Conservation (phyloP, 768 basidiomycete genomes). For the Amanita rubescens region DNA sequence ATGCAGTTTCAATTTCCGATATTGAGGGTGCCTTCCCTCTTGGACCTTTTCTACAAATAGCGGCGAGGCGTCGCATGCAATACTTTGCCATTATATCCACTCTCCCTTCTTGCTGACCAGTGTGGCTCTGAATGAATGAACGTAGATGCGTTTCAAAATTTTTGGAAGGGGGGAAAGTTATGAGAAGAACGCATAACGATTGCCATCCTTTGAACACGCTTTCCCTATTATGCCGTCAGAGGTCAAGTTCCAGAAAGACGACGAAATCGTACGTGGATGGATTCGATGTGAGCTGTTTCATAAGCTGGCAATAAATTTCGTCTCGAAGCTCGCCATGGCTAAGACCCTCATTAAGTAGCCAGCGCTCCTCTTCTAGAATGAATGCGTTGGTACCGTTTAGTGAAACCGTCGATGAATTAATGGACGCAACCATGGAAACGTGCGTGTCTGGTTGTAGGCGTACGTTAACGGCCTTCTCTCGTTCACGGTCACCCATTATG, state of each 20-base stretch:
- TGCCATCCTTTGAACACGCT: slow-evolving; percentile 92
- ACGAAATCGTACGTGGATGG: slow-evolving; percentile 53
- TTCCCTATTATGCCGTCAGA: slow-evolving; percentile 42
- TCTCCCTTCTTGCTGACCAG: slow-evolving; percentile 60
- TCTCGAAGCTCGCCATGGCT: slow-evolving; percentile 80
- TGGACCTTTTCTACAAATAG: slow-evolving; percentile 78
- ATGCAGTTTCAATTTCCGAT: slow-evolving; percentile 88
- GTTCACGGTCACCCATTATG: slow-evolving; percentile 89
- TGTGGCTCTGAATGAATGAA: slow-evolving; percentile 70
- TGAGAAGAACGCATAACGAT: slow-evolving; percentile 80
- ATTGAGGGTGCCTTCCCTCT: slow-evolving; percentile 76
- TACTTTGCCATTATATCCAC: slow-evolving; percentile 90
- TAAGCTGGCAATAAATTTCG: slow-evolving; percentile 87
- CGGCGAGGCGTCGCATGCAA: slow-evolving; percentile 69
- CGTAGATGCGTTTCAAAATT: slow-evolving; percentile 83
- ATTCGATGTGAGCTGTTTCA: slow-evolving; percentile 87
- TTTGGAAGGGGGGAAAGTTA: slow-evolving; percentile 90
- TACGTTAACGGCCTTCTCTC: slow-evolving; percentile 49
- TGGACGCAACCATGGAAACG: slow-evolving; percentile 34
- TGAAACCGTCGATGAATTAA: slow-evolving; percentile 42
- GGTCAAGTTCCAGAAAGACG: background rate
- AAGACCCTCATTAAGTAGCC: slow-evolving; percentile 77
- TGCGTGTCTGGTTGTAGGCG: slow-evolving; percentile 39
- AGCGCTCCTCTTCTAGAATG: slow-evolving; percentile 78
- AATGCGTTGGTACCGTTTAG: slow-evolving; percentile 28